Base-by-base conservation (phyloP, 805 yeast species). In the Candida boidinii region DNA sequence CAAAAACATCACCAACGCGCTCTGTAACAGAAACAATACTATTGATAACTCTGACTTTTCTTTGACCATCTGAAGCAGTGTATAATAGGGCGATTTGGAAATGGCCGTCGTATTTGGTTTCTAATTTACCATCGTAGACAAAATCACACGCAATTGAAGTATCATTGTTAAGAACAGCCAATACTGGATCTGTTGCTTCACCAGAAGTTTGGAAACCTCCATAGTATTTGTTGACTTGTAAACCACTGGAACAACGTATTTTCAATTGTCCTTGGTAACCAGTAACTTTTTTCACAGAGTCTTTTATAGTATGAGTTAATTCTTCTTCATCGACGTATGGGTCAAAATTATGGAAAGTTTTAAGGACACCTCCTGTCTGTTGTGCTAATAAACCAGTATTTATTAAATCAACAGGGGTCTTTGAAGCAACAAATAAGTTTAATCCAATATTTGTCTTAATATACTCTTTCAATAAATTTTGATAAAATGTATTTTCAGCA, bases 21-120 rank as follows among this genome's bases (percentile, higher is more conserved):
- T 79, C 81, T 2, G 92, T 75, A 12, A 85, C 88, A 0, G 94
- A 83, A 29, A 84, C 73, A n/a, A 81, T 79, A 36, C 76, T 62
- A 49, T 92, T 92, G 30, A 83, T 70, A n/a, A 87, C 87, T 40
- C 98, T 70, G 12, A 92, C 90, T 45, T 84, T 79, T 43, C 96
- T 65, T 7, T 66, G 58, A 16, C 98, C 98, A 30, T 67, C 66
- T 2, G 66, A 49, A 29, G 86, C 82, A 1, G 96, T 88, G 53
- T 87, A 90, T 35, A 92, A 61, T 18, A 92, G 44, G 0, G 97
- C 96, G 2, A 84, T 81, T 58, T 92, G 98, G 63, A 90, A 85
- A 53, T 86, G 92, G 16, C 85, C 82, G 53, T 87, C 96, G 24
- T 70, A 66, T 39, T 74, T 74, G 2, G 81, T 64, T 37, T 77